A percentile compares a stretch with the other conserved stretches of the same genome.
phyloP scores from a whole-genome alignment of 257 asterid genomes.

The Ilex asprella region DNA sequence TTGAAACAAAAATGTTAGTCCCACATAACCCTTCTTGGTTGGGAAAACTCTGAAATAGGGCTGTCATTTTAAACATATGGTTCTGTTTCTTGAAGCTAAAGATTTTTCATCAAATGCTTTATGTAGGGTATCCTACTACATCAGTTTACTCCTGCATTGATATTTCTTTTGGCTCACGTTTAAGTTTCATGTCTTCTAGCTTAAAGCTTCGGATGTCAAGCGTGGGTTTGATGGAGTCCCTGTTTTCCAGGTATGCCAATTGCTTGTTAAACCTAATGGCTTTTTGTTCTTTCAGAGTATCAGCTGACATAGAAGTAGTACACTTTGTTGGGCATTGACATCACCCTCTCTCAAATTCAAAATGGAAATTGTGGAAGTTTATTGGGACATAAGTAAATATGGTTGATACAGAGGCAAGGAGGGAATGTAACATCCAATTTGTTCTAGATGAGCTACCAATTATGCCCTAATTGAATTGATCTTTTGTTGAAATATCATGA shows the following conservation, averaged over 20 bases:
- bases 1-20: background rate
- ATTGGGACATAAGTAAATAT: too few relatives aligned
- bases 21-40: background rate
- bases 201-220: slow-evolving; percentile 52
- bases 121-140: background rate
- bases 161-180: slow-evolving; percentile 8
- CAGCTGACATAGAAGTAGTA: background rate
- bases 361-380: too few relatives aligned
- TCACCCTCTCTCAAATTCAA: background rate
- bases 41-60: too few relatives aligned
- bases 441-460: too few relatives aligned
- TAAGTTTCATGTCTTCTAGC: slow-evolving; percentile 30
- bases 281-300: background rate
- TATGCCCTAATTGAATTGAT: background rate
- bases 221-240: slow-evolving; percentile 97
- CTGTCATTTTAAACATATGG: background rate
- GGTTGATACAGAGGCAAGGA: too few relatives aligned
- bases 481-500: too few relatives aligned
- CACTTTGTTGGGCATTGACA: background rate
- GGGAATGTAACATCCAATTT: too few relatives aligned
- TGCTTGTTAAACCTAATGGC: background rate
- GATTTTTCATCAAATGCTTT: background rate
- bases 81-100: background rate
- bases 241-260: slow-evolving; percentile 68
- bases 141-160: background rate